Evolutionary conservation across 495 filamentous ascomycete genomes (phyloP).

Genomic region (Neurospora sp.): DNA sequence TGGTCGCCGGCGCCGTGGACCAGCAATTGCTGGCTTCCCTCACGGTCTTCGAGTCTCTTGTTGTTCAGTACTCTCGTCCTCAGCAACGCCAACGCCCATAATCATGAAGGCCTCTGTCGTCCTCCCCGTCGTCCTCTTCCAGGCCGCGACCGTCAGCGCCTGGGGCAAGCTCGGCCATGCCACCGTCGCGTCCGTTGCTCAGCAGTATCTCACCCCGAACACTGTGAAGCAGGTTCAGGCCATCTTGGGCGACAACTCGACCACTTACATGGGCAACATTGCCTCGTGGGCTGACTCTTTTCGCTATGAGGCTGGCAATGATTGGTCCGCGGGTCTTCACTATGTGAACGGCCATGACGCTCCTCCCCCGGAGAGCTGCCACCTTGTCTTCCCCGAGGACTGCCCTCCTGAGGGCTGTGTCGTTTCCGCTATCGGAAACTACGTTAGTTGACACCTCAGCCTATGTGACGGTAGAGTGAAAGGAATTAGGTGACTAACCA

Average conservation of each 20-base stretch:
- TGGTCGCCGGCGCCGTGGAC: not conserved
- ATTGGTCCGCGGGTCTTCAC: constrained; percentile 45
- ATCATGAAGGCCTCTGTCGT: not conserved
- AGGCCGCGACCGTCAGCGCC: constrained; percentile 15
- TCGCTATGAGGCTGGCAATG: constrained; percentile 41
- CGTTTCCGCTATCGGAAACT: constrained; percentile 53
- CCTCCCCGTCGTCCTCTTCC: not conserved
- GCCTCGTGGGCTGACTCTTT: constrained; percentile 56
- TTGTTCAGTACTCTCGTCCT: not conserved
- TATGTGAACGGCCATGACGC: constrained; percentile 57
- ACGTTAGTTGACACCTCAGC: constrained; percentile 23
- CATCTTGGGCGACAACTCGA: constrained; percentile 38
- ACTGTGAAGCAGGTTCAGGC: constrained; percentile 38
- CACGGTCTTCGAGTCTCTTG: not conserved
- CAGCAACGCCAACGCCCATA: not conserved
- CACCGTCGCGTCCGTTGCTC: constrained; percentile 45
- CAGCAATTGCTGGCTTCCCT: not conserved
- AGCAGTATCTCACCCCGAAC: constrained; percentile 36
- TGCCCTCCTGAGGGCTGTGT: constrained; percentile 49
- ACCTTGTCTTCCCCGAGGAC: constrained; percentile 46
- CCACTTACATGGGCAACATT: constrained; percentile 47
- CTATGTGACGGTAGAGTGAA: not conserved
- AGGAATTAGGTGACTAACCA: not conserved
- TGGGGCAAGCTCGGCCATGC: constrained; percentile 53
- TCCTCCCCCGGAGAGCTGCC: constrained; percentile 45